These are phyloP conservation scores for Lojkania enalia DNA, from an alignment of 2,329 filamentous ascomycete genomes.

Conservation along the genomic window DNA sequence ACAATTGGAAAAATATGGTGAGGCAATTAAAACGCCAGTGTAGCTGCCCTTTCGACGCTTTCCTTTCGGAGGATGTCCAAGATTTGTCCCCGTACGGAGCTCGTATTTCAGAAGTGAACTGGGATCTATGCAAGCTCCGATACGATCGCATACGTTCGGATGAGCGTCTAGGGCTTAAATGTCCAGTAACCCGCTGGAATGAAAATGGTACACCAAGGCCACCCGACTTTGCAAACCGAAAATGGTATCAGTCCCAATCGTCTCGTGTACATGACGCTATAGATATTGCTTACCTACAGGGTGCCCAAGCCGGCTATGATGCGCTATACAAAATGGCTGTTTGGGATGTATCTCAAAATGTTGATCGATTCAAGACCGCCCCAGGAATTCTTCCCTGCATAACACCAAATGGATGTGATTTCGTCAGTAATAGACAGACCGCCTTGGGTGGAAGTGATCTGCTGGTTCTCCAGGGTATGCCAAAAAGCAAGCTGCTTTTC, in stretches of 20 bases:
- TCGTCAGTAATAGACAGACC: conserved; percentile 62
- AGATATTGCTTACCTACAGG: conserved; percentile 63
- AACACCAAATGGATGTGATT: conserved; percentile 67
- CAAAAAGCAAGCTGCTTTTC: conserved; percentile 64
- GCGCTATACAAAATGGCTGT: conserved; percentile 57
- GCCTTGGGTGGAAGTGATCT: conserved; percentile 65
- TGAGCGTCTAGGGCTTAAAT: conserved; percentile 56
- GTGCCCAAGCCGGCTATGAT: conserved; percentile 57
- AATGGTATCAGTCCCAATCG: conserved; percentile 56
- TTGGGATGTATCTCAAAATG: conserved; percentile 72
- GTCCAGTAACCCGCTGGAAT: conserved; percentile 64
- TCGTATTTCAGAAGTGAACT: conserved; percentile 47
- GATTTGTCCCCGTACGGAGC: conserved; percentile 48
- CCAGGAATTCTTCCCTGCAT: conserved; percentile 68
- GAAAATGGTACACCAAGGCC: conserved; percentile 56
- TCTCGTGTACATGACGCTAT: conserved; percentile 67
- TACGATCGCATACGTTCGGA: conserved; percentile 60
- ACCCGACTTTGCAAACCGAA: conserved; percentile 59
- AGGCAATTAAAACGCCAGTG: conserved; percentile 56
- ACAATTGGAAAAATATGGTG: conserved; percentile 53
- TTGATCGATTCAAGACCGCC: conserved; percentile 61
- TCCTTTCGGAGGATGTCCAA: conserved; percentile 61
- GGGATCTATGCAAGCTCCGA: conserved; percentile 61
- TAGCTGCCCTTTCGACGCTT: conserved; percentile 65
- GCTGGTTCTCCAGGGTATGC: conserved; percentile 69